Base-by-base conservation (phyloP, 257 asterid species). In the Paraleonurus japonicus region DNA sequence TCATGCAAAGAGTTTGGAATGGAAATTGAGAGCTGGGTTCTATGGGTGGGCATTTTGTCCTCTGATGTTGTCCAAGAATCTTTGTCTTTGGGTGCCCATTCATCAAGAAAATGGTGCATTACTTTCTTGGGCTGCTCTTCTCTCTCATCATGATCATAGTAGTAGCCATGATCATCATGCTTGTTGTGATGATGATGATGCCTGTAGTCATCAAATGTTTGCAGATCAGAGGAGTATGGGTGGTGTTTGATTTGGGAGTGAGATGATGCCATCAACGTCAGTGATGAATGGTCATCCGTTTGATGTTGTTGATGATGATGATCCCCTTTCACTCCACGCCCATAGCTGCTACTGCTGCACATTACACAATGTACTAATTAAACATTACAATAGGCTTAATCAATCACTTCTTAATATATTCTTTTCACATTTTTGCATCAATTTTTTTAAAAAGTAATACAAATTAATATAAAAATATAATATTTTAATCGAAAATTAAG, bases 31-130 rank as follows among this genome's bases (percentile, higher is more conserved):
- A 90, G 97, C 79, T 90, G 96, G 23, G 89, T 80, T 54, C 71
- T 73, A 4, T 72, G 83, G 33, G 32, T 78, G 5, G 85, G 74
- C 67, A 73, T 78, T 64, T 78, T 86, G 2, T 86, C 87, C 27
- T 84, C 83, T 1, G 81, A n/a, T 43, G 45, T 74, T 78, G 28
- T 77, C 90, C 91, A 81, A 17, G 83, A 76, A 39, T 81, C 81
- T 26, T 82, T 73, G 67, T 91, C 95, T 55, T 84, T 88, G 1
- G 83, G 83, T 5, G 89, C 82, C 87, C 88, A 78, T 78, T 93
- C 96, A 43, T 94, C 99, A 57, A 94, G 83, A 82, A 94, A 94
- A 82, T 81, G 97, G 75, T 91, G 99, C 96, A 91, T 89, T 0
- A 88, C 94, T 81, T 89, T 89, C 91, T 89, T 88, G 23, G 90